Percentiles rank a stretch among this genome's conserved stretches.
phyloP scores from a whole-genome alignment of 108 stramenopile species.

The Mediolabrus comicus region DNA sequence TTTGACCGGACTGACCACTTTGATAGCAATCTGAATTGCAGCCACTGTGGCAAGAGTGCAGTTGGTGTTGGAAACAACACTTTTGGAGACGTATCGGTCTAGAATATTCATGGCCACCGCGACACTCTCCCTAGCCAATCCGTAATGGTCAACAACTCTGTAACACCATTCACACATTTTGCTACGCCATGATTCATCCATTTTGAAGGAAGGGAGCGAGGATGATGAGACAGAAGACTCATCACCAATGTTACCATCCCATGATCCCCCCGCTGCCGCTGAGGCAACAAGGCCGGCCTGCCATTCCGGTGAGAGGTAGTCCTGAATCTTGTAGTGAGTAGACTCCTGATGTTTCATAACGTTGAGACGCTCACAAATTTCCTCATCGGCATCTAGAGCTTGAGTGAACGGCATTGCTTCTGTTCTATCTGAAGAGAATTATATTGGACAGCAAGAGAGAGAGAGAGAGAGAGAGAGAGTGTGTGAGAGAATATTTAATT shows the following conservation, averaged over 20 bases:
- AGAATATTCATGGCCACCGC: slow-evolving; percentile 57
- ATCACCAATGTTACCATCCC: not conserved
- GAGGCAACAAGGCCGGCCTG: not conserved
- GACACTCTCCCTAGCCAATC: slow-evolving; percentile 58
- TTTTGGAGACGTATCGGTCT: slow-evolving; percentile 49
- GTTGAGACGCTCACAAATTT: slow-evolving; percentile 32
- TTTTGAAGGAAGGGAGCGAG: slow-evolving; percentile 1
- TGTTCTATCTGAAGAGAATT: not conserved
- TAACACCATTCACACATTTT: slow-evolving; percentile 75
- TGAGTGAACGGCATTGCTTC: slow-evolving; percentile 1
- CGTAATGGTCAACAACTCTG: slow-evolving; percentile 69
- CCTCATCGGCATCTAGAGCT: slow-evolving; percentile 18
- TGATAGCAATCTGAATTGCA: slow-evolving; percentile 48
- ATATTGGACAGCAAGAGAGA: not conserved
- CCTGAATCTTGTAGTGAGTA: slow-evolving; percentile 23
- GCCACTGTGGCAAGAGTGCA: slow-evolving; percentile 56
- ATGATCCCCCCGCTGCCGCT: not conserved
- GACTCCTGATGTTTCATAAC: slow-evolving; percentile 35
- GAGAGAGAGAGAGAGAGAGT: not conserved
- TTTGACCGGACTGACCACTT: slow-evolving; percentile 43
- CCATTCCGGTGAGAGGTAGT: slow-evolving; percentile 25
- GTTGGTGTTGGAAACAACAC: slow-evolving; percentile 27
- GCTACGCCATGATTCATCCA: slow-evolving; percentile 55
- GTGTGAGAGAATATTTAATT: too few species aligned
- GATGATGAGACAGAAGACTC: not conserved